These are phyloP conservation scores for Raphanus raphanistrum DNA, from an alignment of 345 rosid genomes.

Conservation along the genomic window DNA sequence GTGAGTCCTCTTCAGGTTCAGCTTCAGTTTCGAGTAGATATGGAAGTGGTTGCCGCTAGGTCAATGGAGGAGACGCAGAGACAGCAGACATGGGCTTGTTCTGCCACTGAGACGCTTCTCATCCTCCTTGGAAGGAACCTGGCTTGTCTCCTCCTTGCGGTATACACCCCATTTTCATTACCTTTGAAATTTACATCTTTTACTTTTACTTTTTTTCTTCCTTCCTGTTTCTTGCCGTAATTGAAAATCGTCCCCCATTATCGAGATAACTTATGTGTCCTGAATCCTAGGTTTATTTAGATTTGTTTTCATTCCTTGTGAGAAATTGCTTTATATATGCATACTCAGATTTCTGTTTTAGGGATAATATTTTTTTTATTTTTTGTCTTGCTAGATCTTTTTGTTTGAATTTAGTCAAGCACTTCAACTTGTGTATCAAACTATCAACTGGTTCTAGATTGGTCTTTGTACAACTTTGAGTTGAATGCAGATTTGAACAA, in stretches of 20 bases:
- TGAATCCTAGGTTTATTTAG: neutral
- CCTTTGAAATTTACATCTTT: neutral
- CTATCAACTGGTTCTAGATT: neutral
- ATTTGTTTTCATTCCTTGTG: neutral
- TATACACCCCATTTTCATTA: constrained; percentile 26
- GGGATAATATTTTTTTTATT: neutral
- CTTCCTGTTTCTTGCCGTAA: neutral
- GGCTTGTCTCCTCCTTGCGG: constrained; percentile 49
- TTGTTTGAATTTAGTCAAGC: neutral
- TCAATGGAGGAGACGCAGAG: constrained; percentile 39
- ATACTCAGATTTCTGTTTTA: neutral
- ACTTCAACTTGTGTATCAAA: neutral
- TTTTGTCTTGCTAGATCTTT: neutral
- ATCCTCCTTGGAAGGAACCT: constrained; percentile 45
- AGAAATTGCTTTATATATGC: neutral
- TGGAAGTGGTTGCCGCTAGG: constrained; percentile 46
- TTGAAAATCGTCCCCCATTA: too few relatives aligned
- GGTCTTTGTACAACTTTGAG: neutral
- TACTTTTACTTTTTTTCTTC: neutral
- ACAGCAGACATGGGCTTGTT: constrained; percentile 36
- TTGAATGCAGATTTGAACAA: constrained; percentile 1
- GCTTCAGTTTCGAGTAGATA: constrained; percentile 25
- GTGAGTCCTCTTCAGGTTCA: constrained; percentile 21
- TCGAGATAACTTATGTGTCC: neutral
- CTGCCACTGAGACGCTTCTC: constrained; percentile 43